Evolutionary conservation across 257 asterid species (phyloP).

Genomic region (Rhazya stricta): DNA sequence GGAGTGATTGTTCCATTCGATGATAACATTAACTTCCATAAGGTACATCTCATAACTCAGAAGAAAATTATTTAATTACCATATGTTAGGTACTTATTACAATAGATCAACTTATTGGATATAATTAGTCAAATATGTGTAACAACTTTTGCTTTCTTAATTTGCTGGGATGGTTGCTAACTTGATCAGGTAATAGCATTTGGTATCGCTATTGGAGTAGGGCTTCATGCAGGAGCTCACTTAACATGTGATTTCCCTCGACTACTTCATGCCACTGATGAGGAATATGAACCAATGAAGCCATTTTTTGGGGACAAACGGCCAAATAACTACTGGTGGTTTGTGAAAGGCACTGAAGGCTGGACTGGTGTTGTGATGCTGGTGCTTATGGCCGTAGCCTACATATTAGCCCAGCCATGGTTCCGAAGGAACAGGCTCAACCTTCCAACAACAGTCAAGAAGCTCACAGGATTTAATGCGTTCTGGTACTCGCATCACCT

Average conservation of each 20-base stretch:
- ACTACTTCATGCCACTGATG: conserved; percentile 25
- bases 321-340: conserved; percentile 46
- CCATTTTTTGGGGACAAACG: conserved; percentile 41
- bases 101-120: background rate
- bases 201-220: conserved; percentile 39
- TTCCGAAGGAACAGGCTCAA: conserved; percentile 71
- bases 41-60: conserved; percentile 7
- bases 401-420: conserved; percentile 63
- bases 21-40: conserved; percentile 88
- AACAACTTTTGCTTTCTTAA: background rate
- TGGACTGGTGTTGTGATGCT: conserved; percentile 57
- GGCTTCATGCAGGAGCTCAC: conserved; percentile 46
- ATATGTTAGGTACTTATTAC: too few species aligned
- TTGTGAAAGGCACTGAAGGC: conserved; percentile 41
- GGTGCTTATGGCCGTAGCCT: conserved; percentile 50
- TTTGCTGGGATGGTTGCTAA: background rate
- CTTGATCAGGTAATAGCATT: conserved; percentile 37
- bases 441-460: conserved; percentile 53
- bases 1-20: conserved; percentile 63
- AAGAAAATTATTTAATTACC: too few species aligned
- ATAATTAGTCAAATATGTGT: background rate
- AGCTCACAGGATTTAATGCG: conserved; percentile 77
- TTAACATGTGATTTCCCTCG: conserved; percentile 52
- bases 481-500: conserved; percentile 94
- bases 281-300: conserved; percentile 32